Evolutionary conservation across 73 alveolate genomes (phyloP).

Genomic region (Paramecium caudatum): DNA sequence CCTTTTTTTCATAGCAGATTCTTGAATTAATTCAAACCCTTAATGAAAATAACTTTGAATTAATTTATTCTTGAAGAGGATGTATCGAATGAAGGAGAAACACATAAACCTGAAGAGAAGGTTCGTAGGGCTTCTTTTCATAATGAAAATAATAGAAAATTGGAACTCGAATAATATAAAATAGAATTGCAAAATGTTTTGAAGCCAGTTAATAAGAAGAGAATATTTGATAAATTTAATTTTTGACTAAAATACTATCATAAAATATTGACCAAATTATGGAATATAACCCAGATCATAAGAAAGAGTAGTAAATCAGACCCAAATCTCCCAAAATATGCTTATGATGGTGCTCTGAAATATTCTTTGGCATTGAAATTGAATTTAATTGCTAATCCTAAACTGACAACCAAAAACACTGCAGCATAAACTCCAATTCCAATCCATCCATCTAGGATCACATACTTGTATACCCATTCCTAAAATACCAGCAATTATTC

Average conservation of each 20-base stretch:
- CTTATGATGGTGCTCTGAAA: constrained; percentile 8
- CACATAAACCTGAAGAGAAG: background rate
- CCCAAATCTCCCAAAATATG: constrained; percentile 19
- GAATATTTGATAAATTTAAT: background rate
- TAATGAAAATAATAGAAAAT: background rate
- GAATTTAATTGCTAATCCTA: constrained; percentile 40
- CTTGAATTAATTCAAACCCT: background rate
- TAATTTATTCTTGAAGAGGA: constrained; percentile 8
- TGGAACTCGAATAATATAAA: background rate
- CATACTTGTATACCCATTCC: constrained; percentile 13
- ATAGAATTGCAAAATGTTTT: background rate
- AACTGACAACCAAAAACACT: background rate
- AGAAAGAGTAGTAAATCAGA: constrained; percentile 40
- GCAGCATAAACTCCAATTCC: constrained; percentile 34
- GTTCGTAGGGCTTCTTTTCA: background rate
- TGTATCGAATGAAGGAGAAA: constrained; percentile 53
- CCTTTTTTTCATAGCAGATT: constrained; percentile 2
- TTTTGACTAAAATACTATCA: constrained; percentile 15
- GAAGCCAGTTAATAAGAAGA: background rate
- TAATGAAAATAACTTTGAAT: background rate
- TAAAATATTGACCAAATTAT: background rate
- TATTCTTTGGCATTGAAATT: background rate
- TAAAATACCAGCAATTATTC: constrained; percentile 24
- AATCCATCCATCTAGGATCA: constrained; percentile 49
- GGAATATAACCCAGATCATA: constrained; percentile 65